A percentile compares a stretch with the other conserved stretches of the same genome.
Evolutionary conservation across 805 yeast species (phyloP).

Genomic region (Ogataea philodendri): DNA sequence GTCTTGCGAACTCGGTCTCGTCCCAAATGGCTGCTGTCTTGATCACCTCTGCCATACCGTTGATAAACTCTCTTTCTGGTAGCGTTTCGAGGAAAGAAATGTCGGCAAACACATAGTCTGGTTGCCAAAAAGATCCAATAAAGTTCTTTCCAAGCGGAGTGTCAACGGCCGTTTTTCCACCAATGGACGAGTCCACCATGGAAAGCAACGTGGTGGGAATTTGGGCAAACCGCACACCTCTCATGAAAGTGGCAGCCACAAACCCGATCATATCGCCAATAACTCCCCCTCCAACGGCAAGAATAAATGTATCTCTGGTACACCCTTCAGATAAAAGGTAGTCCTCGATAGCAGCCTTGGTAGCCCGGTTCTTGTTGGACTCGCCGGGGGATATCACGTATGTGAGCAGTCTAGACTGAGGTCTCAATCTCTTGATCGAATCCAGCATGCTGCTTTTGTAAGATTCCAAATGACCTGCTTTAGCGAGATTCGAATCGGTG

Average conservation of each 20-base stretch:
- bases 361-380: slow-evolving; percentile 78
- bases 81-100: slow-evolving; percentile 81
- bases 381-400: slow-evolving; percentile 91
- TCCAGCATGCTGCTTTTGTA: slow-evolving; percentile 44
- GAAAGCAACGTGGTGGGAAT: slow-evolving; percentile 91
- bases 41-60: slow-evolving; percentile 97
- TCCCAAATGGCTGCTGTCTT: slow-evolving; percentile 99
- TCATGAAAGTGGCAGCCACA: slow-evolving; percentile 99
- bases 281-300: slow-evolving; percentile 98
- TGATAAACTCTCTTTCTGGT: slow-evolving; percentile 91
- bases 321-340: slow-evolving; percentile 79
- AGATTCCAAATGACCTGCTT: slow-evolving; percentile 57
- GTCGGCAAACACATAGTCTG: slow-evolving; percentile 83
- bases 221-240: slow-evolving; percentile 93
- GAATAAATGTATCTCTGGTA: slow-evolving; percentile 90
- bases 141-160: slow-evolving; percentile 95
- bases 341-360: slow-evolving; percentile 93
- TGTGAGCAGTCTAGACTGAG: slow-evolving; percentile 63
- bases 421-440: slow-evolving; percentile 38
- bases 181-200: slow-evolving; percentile 98
- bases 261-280: slow-evolving; percentile 99
- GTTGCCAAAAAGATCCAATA: slow-evolving; percentile 98
- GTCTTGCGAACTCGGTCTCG: slow-evolving; percentile 78
- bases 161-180: slow-evolving; percentile 98
- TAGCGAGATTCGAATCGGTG: slow-evolving; percentile 77